A percentile compares a stretch with the other conserved stretches of the same genome.
These are phyloP conservation scores for Cyberlindnera mississippiensis DNA, from an alignment of 805 yeast species.

Conservation along the genomic window DNA sequence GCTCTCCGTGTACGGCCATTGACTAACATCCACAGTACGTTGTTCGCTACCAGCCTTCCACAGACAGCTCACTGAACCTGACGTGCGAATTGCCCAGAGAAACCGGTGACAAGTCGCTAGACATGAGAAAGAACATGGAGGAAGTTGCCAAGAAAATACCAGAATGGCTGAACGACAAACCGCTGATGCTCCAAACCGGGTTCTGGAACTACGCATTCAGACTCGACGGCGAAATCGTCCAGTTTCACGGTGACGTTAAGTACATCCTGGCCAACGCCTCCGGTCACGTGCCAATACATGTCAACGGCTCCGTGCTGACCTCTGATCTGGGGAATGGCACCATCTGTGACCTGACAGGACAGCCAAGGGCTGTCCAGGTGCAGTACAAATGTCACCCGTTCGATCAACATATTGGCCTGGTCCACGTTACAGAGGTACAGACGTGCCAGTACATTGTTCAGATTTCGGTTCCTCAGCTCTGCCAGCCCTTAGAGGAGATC, in stretches of 20 bases:
- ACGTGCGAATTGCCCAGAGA: too few relatives aligned
- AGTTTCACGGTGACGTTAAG: slow-evolving; percentile 13
- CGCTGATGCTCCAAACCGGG: slow-evolving; percentile 2
- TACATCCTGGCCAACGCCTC: slow-evolving; percentile 9
- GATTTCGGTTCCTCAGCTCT: slow-evolving; percentile 21
- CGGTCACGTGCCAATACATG: too few relatives aligned
- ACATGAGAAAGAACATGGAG: too few relatives aligned
- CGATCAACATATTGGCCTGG: background rate
- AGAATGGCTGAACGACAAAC: too few relatives aligned
- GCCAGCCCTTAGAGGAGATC: too few relatives aligned
- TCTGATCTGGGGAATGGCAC: too few relatives aligned
- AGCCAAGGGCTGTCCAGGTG: slow-evolving; percentile 21
- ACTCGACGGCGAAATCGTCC: slow-evolving; percentile 12
- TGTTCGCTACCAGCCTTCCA: slow-evolving; percentile 11
- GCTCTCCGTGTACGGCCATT: background rate
- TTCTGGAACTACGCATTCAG: slow-evolving; percentile 20
- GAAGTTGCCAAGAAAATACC: too few relatives aligned
- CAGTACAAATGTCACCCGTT: slow-evolving; percentile 24
- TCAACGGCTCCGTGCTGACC: too few relatives aligned
- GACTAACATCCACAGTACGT: slow-evolving; percentile 10
- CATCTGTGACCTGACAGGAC: slow-evolving; percentile 25
- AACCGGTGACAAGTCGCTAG: too few relatives aligned
- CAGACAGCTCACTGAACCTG: too few relatives aligned
- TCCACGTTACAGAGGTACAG: slow-evolving; percentile 18
- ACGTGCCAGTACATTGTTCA: slow-evolving; percentile 24